phyloP scores from a whole-genome alignment of 352 stramenopile species.

The Saprolegnia parasitica region DNA sequence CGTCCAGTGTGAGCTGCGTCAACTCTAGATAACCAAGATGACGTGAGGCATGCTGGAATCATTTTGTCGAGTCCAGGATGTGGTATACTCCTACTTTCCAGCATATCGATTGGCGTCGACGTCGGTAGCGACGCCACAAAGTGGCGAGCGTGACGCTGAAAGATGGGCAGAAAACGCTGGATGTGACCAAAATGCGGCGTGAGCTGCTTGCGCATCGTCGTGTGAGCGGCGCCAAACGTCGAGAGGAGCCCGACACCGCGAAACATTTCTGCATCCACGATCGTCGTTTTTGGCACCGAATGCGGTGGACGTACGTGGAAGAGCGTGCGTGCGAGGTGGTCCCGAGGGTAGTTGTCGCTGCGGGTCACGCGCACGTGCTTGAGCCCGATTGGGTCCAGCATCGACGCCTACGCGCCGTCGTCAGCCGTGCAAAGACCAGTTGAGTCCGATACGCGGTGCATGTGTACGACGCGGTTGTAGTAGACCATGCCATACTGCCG shows the following conservation, averaged over 20 bases:
- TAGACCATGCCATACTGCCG: constrained; percentile 3
- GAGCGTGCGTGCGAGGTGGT: not conserved
- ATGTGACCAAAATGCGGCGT: constrained; percentile 26
- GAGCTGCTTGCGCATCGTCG: constrained; percentile 17
- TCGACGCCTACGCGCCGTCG: not conserved
- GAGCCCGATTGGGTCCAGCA: constrained; percentile 17
- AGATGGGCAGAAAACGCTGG: constrained; percentile 10
- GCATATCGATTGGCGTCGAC: constrained; percentile 18
- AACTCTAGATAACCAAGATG: not conserved
- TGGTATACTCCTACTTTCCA: constrained; percentile 15
- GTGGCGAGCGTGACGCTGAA: not conserved
- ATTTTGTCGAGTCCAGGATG: too few relatives aligned
- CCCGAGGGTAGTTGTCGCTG: constrained; percentile 25
- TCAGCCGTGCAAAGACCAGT: not conserved
- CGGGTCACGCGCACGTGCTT: constrained; percentile 21
- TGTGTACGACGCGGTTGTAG: constrained; percentile 7
- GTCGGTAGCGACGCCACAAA: not conserved
- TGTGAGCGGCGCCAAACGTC: constrained; percentile 3
- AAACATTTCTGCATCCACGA: not conserved
- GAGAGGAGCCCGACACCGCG: constrained; percentile 21
- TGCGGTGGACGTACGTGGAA: not conserved
- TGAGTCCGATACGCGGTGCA: not conserved
- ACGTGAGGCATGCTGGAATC: not conserved
- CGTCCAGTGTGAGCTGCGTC: constrained; percentile 24
- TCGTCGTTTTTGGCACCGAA: too few relatives aligned